Evolutionary conservation across 1,284 basidiomycete species (phyloP).

Genomic region (Athelia sp.): DNA sequence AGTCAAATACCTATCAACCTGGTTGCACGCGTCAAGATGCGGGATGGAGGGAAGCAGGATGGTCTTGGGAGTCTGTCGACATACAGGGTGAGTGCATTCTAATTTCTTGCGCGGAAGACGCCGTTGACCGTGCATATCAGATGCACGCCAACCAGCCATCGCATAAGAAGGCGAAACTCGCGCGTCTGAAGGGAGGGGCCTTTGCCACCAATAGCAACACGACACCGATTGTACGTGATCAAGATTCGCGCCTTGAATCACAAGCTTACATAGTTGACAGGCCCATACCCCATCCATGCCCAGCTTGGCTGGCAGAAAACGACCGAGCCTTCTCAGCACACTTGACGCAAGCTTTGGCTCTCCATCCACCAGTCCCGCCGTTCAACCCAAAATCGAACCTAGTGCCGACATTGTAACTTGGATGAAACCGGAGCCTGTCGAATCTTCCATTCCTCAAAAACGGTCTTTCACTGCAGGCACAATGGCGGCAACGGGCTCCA

Average conservation of each 20-base stretch:
- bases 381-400: conserved; percentile 10
- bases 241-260: conserved; percentile 11
- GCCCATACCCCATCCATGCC: not conserved
- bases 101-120: not conserved
- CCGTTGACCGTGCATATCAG: conserved; percentile 12
- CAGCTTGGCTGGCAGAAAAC: not conserved
- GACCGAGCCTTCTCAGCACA: not conserved
- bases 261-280: not conserved
- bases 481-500: conserved; percentile 1
- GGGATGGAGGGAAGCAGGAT: conserved; percentile 34
- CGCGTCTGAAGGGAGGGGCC: conserved; percentile 16
- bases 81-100: conserved; percentile 35
- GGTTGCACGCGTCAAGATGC: conserved; percentile 16
- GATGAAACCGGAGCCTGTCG: conserved; percentile 24
- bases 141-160: conserved; percentile 24
- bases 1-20: conserved; percentile 27
- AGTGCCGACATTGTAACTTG: conserved; percentile 4
- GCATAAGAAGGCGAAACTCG: conserved; percentile 18
- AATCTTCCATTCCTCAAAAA: conserved; percentile 29
- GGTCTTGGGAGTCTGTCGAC: conserved; percentile 40
- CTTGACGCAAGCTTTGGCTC: not conserved
- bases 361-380: not conserved
- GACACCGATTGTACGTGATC: conserved; percentile 6
- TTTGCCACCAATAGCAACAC: conserved; percentile 1
- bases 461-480: conserved; percentile 21